Conservation (phyloP, 371 early-diverging fungal species). For the Globomyces sp. region DNA sequence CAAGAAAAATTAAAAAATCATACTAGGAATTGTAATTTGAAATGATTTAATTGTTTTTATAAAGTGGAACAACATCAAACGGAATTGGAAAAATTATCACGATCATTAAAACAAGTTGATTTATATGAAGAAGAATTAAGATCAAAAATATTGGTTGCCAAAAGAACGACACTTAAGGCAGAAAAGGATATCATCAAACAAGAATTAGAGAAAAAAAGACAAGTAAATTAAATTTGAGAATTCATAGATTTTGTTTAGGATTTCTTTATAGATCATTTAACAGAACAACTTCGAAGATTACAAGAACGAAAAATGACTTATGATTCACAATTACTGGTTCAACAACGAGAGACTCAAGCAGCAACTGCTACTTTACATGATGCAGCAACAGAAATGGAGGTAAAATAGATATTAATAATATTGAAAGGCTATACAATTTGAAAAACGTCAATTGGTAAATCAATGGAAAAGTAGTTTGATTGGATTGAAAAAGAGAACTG, state of each 20-base stretch:
- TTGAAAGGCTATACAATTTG: slow-evolving; percentile 51
- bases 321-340: slow-evolving; percentile 49
- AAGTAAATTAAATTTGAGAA: slow-evolving; percentile 17
- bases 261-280: slow-evolving; percentile 53
- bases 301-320: slow-evolving; percentile 50
- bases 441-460: slow-evolving; percentile 56
- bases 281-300: slow-evolving; percentile 47
- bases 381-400: slow-evolving; percentile 57
- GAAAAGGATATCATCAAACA: slow-evolving; percentile 54
- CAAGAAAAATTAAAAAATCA: slow-evolving; percentile 34
- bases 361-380: slow-evolving; percentile 55
- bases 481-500: slow-evolving; percentile 50
- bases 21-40: slow-evolving; percentile 35
- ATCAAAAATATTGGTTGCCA: slow-evolving; percentile 48
- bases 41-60: too few relatives aligned
- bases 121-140: slow-evolving; percentile 54
- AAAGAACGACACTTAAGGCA: slow-evolving; percentile 54
- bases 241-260: slow-evolving; percentile 21
- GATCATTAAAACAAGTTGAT: slow-evolving; percentile 52
- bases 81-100: slow-evolving; percentile 51
- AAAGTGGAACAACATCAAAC: slow-evolving; percentile 50
- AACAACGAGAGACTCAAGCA: slow-evolving; percentile 52
- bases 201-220: slow-evolving; percentile 57
- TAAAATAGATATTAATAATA: slow-evolving; percentile 1
- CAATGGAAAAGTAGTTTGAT: slow-evolving; percentile 58